Evolutionary conservation across 169 alveolate genomes (phyloP).

Genomic region (Cyclospora cayetanensis): DNA sequence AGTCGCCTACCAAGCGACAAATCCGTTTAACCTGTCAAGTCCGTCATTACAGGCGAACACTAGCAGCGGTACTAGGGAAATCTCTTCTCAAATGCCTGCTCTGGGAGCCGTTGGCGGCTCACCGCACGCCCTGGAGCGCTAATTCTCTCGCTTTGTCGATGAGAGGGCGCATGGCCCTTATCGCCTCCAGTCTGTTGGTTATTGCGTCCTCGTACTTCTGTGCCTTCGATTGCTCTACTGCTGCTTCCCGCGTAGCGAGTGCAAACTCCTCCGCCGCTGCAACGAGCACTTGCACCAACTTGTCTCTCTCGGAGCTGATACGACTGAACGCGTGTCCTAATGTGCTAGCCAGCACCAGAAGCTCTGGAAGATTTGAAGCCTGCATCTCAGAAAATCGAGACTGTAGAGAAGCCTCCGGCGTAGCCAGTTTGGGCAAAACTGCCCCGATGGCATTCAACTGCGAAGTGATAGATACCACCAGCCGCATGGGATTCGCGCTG

Average conservation of each 20-base stretch:
- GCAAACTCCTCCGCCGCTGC: background rate
- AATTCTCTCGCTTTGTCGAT: background rate
- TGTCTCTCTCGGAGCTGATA: background rate
- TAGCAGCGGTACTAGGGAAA: too few species aligned
- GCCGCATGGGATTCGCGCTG: background rate
- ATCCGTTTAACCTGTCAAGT: too few species aligned
- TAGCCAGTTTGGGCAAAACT: background rate
- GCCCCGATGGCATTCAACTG: background rate
- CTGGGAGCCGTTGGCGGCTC: too few species aligned
- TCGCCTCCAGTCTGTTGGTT: background rate
- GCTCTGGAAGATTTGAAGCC: background rate
- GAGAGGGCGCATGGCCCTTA: background rate
- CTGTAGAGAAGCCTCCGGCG: background rate
- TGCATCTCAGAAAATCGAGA: background rate
- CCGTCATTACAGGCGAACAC: too few species aligned
- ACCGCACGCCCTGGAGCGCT: too few species aligned
- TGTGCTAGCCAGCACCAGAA: background rate
- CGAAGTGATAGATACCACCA: background rate
- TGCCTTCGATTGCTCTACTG: background rate
- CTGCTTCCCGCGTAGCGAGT: background rate
- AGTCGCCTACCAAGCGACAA: too few species aligned
- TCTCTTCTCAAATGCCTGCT: too few species aligned
- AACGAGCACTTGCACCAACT: background rate
- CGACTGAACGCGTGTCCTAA: background rate
- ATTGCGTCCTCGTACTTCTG: background rate